Conservation (phyloP, 176 grass and related monocot genomes). For the Musa troglodytarum region DNA sequence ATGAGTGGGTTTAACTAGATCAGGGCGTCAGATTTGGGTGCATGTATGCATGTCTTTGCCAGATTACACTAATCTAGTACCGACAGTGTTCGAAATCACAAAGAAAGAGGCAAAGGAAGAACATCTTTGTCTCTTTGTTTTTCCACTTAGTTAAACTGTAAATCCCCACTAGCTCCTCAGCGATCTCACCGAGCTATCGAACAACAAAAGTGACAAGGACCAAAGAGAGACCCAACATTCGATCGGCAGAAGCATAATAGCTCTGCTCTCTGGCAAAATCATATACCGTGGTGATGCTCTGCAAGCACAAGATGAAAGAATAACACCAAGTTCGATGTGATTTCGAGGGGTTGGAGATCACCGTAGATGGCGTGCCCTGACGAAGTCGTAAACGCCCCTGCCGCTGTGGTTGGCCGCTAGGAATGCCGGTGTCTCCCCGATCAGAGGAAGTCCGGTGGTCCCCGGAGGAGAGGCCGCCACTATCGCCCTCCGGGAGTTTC, state of each 20-base stretch:
- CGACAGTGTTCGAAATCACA: no score
- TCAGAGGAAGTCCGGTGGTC: slow-evolving; percentile 21
- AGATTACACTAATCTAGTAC: neutral
- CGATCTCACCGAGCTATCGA: no score
- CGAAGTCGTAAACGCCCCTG: slow-evolving; percentile 79
- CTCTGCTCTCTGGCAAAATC: neutral
- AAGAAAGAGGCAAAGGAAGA: neutral
- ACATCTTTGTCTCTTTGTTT: no score
- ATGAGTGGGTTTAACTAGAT: neutral
- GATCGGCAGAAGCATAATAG: neutral
- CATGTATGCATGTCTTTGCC: neutral
- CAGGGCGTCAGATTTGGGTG: neutral
- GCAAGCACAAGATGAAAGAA: no score
- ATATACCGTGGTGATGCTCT: neutral
- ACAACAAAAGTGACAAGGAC: no score
- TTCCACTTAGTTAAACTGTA: no score
- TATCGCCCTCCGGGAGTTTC: neutral
- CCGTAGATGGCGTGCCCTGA: slow-evolving; percentile 42
- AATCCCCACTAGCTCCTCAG: no score
- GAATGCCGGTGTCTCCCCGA: slow-evolving; percentile 61
- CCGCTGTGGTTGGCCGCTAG: slow-evolving; percentile 46
- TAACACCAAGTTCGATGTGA: no score
- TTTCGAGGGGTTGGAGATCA: neutral
- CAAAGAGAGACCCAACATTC: no score
- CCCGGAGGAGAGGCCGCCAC: slow-evolving; percentile 22